Base-by-base conservation (phyloP, 2,329 filamentous ascomycete species). In the Teratosphaeria epicoccoides region DNA sequence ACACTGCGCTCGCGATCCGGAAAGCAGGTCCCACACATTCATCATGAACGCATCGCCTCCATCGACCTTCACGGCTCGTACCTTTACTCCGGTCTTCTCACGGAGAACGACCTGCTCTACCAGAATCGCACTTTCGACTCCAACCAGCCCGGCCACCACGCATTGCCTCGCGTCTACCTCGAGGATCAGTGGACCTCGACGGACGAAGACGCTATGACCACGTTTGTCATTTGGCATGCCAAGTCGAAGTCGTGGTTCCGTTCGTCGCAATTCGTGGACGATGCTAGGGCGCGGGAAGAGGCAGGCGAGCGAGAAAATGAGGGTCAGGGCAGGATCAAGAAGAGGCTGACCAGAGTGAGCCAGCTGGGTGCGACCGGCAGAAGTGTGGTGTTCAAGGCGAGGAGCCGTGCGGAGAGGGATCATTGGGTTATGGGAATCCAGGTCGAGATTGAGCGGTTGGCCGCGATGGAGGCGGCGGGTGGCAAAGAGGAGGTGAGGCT, bases 361-460 rank as follows among this genome's bases (percentile, higher is more conserved):
- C 75, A 77, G 55, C 66, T 85, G 24, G 82, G 82, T 10, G 74
- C 75, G 6, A 77, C 78, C 25, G 82, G 82, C 4, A 70, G 80
- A 43, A 81, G 77, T 40, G 76, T 84, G 47, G 82, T 85, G 11
- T 85, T 85, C 62, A 81, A 82, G 61, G 77, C 82, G 29, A 73
- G 82, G 49, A 83, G 78, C 64, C 71, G 82, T 9, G 76, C 81
- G 1, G 82, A 85, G 65, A 75, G 82, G 54, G 82, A 85, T 66
- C 77, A 81, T 58, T 85, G 82, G 82, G 82, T 85, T 23, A 66
- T 84, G 63, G 80, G 75, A 29, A 79, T 85, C 52, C 77, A 77
- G 49, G 79, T 79, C 55, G 82, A 85, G 69, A 85, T 85, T 63
- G 82, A 85, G 68, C 69, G 79, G 47, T 62, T 81, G 53, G 73